Evolutionary conservation across 2,329 filamentous ascomycete species (phyloP), one percentile per base, ranked within the genome.

Genomic region (Septoria petroselini): DNA sequence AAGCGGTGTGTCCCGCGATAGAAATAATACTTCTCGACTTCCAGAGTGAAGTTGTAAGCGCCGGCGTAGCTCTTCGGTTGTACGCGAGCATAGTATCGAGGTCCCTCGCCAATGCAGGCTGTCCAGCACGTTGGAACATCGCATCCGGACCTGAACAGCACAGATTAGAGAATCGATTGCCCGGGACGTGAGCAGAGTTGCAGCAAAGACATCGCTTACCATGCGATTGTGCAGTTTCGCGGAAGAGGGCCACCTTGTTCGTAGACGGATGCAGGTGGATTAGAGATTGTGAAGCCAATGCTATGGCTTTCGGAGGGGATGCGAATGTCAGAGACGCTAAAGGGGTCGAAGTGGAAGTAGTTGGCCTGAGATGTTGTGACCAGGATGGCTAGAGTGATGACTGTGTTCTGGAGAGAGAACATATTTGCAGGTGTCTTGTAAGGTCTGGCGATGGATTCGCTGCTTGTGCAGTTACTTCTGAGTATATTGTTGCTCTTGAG

Each of bases 261-360:
- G 49, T 33, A 52, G 9, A 55, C 55, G n/a, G n/a, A n/a, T 18
- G 54, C 55, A 19, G 51, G 39, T 7, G 58, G 57, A 45, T 58
- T 57, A 46, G 49, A 53, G 48, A 61, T 48, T 19, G 50, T 55
- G 55, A 59, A 61, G 42, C 27, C 47, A 21, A 61, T 30, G 48
- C 15, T 23, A 52, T 60, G 53, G 30, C 25, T 37, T 14, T 48
- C 40, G 7, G 50, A 41, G 21, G 50, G 48, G 12, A 51, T 39
- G 40, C 35, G 45, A 41, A 48, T 34, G 41, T 58, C 55, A 42
- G 29, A 45, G 34, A 41, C 46, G 19, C n/a, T 21, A 37, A 61
- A 49, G 38, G 43, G 37, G 25, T 17, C 12, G 43, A 59, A 23
- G 37, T 43, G 43, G 57, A 61, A 58, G 54, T 58, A 57, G 23